Evolutionary conservation across 371 early-diverging fungal genomes (phyloP).

Genomic region (Mortierella sp.): DNA sequence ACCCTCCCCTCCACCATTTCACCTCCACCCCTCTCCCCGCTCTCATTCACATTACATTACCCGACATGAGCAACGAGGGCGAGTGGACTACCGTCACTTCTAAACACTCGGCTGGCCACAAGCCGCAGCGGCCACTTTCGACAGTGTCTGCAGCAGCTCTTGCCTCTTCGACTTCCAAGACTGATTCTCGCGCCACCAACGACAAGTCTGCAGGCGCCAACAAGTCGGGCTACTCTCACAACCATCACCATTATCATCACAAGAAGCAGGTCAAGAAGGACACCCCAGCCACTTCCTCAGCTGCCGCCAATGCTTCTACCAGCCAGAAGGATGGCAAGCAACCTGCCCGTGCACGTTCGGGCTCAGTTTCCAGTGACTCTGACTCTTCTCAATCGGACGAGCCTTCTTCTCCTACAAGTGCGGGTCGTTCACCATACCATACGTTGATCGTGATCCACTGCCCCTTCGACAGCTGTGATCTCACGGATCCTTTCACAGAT

Average conservation of each 20-base stretch:
- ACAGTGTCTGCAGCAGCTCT: conserved; percentile 3
- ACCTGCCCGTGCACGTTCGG: conserved; percentile 33
- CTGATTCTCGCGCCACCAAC: conserved; percentile 22
- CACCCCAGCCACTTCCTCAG: conserved; percentile 3
- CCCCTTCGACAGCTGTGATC: conserved; percentile 59
- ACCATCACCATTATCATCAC: conserved; percentile 16
- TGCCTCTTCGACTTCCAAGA: conserved; percentile 22
- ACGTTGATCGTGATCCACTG: conserved; percentile 68
- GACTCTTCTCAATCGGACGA: conserved; percentile 48
- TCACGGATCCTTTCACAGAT: conserved; percentile 67
- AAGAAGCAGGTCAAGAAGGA: conserved; percentile 33
- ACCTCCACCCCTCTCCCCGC: background rate
- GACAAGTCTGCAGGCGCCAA: conserved; percentile 10
- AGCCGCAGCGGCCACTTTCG: conserved; percentile 31
- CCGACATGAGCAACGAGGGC: conserved; percentile 44
- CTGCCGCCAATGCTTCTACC: background rate
- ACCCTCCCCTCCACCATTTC: background rate
- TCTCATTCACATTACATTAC: background rate
- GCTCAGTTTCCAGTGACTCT: conserved; percentile 50
- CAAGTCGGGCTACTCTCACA: conserved; percentile 2
- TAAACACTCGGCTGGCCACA: conserved; percentile 45
- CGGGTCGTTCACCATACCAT: conserved; percentile 67
- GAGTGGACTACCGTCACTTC: conserved; percentile 52
- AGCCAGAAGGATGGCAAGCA: conserved; percentile 12
- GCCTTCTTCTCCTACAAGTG: conserved; percentile 15